phyloP scores from a whole-genome alignment of 1,284 basidiomycete genomes.

The Mycena citricolor region DNA sequence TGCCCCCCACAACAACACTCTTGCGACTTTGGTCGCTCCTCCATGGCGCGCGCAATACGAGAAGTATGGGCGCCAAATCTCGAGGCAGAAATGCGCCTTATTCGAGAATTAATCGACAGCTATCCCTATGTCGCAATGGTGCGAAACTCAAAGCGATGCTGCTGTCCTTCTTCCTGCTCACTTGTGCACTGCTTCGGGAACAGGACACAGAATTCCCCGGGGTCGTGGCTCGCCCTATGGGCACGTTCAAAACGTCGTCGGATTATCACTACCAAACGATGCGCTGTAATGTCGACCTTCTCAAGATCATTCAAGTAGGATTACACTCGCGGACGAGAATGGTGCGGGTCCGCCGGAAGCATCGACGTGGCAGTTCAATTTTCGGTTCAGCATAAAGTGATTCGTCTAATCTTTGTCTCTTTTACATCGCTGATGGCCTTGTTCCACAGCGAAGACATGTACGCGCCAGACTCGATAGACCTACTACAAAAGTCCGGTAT shows the following conservation, averaged over 20 bases:
- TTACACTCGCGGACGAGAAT: constrained; percentile 92
- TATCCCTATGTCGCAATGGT: constrained; percentile 98
- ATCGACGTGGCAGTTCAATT: constrained; percentile 99
- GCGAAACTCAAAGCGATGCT: constrained; percentile 25
- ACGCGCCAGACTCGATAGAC: constrained; percentile 95
- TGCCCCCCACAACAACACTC: not conserved
- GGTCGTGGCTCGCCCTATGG: constrained; percentile 96
- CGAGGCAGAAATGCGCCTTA: constrained; percentile 86
- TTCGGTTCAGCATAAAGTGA: constrained; percentile 88
- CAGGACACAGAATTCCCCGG: constrained; percentile 99
- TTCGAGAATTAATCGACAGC: constrained; percentile 84
- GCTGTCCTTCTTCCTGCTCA: constrained; percentile 25
- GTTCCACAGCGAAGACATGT: constrained; percentile 95
- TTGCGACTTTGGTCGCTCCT: constrained; percentile 1
- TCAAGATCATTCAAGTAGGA: constrained; percentile 98
- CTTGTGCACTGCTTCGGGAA: constrained; percentile 18
- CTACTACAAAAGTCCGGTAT: constrained; percentile 93
- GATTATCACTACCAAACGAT: constrained; percentile 99
- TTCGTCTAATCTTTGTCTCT: constrained; percentile 31
- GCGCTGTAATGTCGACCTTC: constrained; percentile 97
- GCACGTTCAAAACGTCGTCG: constrained; percentile 92
- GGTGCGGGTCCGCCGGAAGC: constrained; percentile 88
- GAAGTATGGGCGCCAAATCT: constrained; percentile 97
- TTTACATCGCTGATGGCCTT: not conserved
- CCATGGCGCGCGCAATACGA: constrained; percentile 75